A percentile compares a stretch with the other conserved stretches of the same genome.
Conservation (phyloP, 768 basidiomycete genomes). For the Collybiopsis luxurians region DNA sequence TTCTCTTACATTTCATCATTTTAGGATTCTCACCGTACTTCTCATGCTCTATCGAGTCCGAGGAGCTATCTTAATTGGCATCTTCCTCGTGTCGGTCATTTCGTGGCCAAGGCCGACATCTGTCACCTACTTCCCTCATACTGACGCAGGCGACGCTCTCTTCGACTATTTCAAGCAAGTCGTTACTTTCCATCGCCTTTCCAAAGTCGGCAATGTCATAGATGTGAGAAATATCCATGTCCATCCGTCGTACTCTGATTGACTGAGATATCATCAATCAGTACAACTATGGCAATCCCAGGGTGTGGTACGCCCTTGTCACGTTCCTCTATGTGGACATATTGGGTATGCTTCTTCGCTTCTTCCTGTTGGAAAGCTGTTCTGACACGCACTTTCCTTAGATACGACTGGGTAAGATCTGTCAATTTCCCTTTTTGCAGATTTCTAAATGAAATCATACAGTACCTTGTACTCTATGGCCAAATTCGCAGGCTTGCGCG, state of each 20-base stretch:
- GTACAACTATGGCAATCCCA: constrained; percentile 61
- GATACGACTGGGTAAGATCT: constrained; percentile 46
- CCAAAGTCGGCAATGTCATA: constrained; percentile 61
- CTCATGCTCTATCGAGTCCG: constrained; percentile 84
- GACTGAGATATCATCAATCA: constrained; percentile 18
- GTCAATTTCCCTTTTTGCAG: neutral
- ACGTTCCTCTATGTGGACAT: constrained; percentile 92
- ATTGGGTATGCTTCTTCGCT: constrained; percentile 45
- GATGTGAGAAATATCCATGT: constrained; percentile 43
- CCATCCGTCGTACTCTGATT: neutral
- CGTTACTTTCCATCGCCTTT: constrained; percentile 67
- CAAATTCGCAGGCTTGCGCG: constrained; percentile 85
- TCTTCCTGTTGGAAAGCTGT: neutral
- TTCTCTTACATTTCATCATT: neutral
- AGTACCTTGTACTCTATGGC: constrained; percentile 91
- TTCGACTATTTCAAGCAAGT: constrained; percentile 87
- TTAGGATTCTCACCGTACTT: constrained; percentile 69
- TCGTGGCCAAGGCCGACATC: constrained; percentile 85
- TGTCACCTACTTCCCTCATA: constrained; percentile 83
- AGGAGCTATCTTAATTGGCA: constrained; percentile 80
- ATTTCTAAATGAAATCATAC: constrained; percentile 16
- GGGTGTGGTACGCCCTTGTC: constrained; percentile 83
- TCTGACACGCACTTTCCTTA: constrained; percentile 15
- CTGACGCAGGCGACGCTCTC: constrained; percentile 57
- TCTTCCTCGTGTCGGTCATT: constrained; percentile 79